Percentiles rank a stretch among this genome's conserved stretches.
Evolutionary conservation across 176 grass and related monocot species (phyloP).

Genomic region (Zea luxurians): DNA sequence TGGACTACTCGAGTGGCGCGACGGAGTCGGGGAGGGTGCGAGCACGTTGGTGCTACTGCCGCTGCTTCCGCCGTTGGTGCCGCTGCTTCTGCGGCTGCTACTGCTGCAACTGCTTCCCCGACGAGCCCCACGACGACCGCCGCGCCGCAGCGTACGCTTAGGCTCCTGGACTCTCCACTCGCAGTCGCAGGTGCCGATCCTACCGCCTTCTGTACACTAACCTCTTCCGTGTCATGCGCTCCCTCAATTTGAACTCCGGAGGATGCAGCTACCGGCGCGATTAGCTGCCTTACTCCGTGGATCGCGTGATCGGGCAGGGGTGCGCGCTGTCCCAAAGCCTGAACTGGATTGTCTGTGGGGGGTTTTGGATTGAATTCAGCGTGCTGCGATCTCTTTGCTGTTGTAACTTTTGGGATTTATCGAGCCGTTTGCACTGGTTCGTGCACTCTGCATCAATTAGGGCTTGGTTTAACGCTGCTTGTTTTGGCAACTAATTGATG

Average conservation of each 20-base stretch:
- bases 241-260: not conserved
- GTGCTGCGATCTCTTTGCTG: not conserved
- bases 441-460: not conserved
- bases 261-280: not conserved
- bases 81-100: conserved; percentile 53
- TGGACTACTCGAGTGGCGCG: conserved; percentile 36
- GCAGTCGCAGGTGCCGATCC: conserved; percentile 19
- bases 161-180: not conserved
- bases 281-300: not conserved
- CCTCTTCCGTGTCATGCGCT: not conserved
- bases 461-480: not conserved
- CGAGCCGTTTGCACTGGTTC: not conserved
- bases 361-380: not conserved
- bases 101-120: conserved; percentile 45
- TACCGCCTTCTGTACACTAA: not conserved
- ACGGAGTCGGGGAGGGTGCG: conserved; percentile 15
- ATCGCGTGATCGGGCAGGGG: not conserved
- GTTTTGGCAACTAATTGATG: conserved; percentile 1
- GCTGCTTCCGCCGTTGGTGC: conserved; percentile 48
- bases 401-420: not conserved
- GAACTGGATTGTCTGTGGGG: not conserved
- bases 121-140: conserved; percentile 12
- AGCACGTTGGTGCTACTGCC: conserved; percentile 49
- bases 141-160: not conserved
- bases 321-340: not conserved